A percentile compares a stretch with the other conserved stretches of the same genome.
Conservation (phyloP, 2,329 filamentous ascomycete genomes). For the Phyllosticta capitalensis region DNA sequence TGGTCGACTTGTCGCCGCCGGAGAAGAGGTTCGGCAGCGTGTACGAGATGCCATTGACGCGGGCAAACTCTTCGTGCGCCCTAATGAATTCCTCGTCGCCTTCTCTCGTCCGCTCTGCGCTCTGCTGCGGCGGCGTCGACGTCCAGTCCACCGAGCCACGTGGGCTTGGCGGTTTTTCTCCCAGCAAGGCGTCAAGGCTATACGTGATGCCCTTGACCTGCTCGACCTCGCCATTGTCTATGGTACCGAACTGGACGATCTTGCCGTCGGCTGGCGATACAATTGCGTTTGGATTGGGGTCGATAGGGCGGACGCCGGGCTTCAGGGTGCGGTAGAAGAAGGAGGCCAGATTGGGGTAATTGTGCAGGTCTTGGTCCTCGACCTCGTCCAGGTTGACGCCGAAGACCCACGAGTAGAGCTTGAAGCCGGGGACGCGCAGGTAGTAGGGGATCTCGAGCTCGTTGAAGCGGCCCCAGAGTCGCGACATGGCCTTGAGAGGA, state of each 20-base stretch:
- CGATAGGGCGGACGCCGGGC: slow-evolving; percentile 74
- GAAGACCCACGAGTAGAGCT: slow-evolving; percentile 81
- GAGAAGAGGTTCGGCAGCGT: slow-evolving; percentile 81
- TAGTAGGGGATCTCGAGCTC: slow-evolving; percentile 82
- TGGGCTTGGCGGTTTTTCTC: slow-evolving; percentile 33
- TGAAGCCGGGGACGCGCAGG: slow-evolving; percentile 80
- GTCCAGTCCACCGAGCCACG: slow-evolving; percentile 37
- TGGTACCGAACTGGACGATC: slow-evolving; percentile 83
- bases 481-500: slow-evolving; percentile 80
- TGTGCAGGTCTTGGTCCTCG: slow-evolving; percentile 75
- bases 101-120: slow-evolving; percentile 18
- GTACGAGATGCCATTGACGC: slow-evolving; percentile 91
- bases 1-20: slow-evolving; percentile 44
- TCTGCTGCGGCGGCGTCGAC: slow-evolving; percentile 26
- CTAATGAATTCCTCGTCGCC: slow-evolving; percentile 56
- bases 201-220: slow-evolving; percentile 99
- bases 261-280: slow-evolving; percentile 85
- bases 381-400: slow-evolving; percentile 87
- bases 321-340: slow-evolving; percentile 97
- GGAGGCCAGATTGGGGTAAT: slow-evolving; percentile 83
- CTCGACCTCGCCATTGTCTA: slow-evolving; percentile 89
- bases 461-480: slow-evolving; percentile 86
- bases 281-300: slow-evolving; percentile 69
- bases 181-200: slow-evolving; percentile 83
- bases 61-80: slow-evolving; percentile 85